These are phyloP conservation scores for Gaertneriomyces sp. DNA, from an alignment of 192 early-diverging fungal genomes.

Conservation along the genomic window DNA sequence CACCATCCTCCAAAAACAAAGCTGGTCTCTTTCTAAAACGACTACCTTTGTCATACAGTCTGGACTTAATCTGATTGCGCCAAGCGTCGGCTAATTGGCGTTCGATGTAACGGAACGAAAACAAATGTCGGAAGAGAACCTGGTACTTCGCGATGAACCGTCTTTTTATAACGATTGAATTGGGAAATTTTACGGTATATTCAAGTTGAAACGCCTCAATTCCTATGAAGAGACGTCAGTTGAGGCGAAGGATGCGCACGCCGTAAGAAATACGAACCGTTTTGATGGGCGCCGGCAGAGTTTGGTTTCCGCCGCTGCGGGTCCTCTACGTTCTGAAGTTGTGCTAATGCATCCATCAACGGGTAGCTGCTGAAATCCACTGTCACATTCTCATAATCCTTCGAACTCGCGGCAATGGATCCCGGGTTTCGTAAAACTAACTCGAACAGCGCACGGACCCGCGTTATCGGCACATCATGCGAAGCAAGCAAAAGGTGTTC, in stretches of 20 bases:
- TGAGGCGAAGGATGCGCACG: background rate
- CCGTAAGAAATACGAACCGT: background rate
- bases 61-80: conserved; percentile 61
- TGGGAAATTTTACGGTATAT: conserved; percentile 83
- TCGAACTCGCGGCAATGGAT: too few relatives aligned
- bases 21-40: conserved; percentile 15
- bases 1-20: background rate
- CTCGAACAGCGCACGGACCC: conserved; percentile 82
- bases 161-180: conserved; percentile 82
- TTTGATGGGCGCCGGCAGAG: background rate
- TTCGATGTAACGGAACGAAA: conserved; percentile 87
- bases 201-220: conserved; percentile 78
- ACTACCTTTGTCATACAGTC: conserved; percentile 15
- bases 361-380: conserved; percentile 56
- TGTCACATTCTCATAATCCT: conserved; percentile 66
- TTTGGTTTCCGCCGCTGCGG: background rate
- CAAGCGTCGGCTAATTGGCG: conserved; percentile 73
- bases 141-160: conserved; percentile 87
- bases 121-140: conserved; percentile 80
- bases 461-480: conserved; percentile 62
- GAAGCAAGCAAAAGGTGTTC: conserved; percentile 71
- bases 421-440: conserved; percentile 79
- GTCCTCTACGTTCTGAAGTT: conserved; percentile 18
- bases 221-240: conserved; percentile 42
- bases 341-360: too few relatives aligned